Evolutionary conservation across 352 stramenopile genomes (phyloP).

Genomic region (Peronospora destructor): DNA sequence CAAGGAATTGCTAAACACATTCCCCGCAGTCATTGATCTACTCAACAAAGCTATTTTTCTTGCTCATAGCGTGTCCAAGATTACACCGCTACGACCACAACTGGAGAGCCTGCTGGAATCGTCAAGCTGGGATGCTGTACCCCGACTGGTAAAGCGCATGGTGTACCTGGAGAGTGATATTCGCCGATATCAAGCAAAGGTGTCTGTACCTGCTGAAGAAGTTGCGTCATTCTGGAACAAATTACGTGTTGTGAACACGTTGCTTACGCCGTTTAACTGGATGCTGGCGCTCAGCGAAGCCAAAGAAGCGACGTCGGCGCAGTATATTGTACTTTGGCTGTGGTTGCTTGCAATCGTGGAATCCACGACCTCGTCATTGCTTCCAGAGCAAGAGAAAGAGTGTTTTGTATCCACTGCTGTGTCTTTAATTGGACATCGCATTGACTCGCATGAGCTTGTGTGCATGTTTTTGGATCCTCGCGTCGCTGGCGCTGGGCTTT

Average conservation of each 20-base stretch:
- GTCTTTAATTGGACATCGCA: conserved; percentile 5
- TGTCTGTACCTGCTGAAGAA: conserved; percentile 10
- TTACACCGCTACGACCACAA: conserved; percentile 4
- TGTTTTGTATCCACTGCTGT: conserved; percentile 11
- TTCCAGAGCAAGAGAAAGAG: conserved; percentile 13
- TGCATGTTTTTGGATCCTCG: conserved; percentile 45
- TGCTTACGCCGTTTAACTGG: conserved; percentile 44
- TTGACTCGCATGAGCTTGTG: conserved; percentile 37
- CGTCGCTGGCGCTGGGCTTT: conserved; percentile 33
- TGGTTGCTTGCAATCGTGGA: conserved; percentile 32
- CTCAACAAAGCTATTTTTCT: conserved; percentile 17
- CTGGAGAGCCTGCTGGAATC: conserved; percentile 8
- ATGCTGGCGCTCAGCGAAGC: conserved; percentile 35
- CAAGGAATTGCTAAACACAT: conserved; percentile 21
- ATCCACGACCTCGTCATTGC: conserved; percentile 1
- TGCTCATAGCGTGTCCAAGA: conserved; percentile 19
- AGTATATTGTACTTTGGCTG: conserved; percentile 44
- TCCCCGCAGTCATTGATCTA: conserved; percentile 11
- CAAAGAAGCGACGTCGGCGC: conserved; percentile 27
- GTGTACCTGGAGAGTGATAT: conserved; percentile 24
- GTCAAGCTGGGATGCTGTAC: conserved; percentile 15
- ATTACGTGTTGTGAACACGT: conserved; percentile 24
- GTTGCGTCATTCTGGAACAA: conserved; percentile 30
- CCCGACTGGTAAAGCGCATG: conserved; percentile 23
- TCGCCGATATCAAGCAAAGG: conserved; percentile 15